Conservation (phyloP, 2,329 filamentous ascomycete species). For the Penicillium aurantiogriseum region DNA sequence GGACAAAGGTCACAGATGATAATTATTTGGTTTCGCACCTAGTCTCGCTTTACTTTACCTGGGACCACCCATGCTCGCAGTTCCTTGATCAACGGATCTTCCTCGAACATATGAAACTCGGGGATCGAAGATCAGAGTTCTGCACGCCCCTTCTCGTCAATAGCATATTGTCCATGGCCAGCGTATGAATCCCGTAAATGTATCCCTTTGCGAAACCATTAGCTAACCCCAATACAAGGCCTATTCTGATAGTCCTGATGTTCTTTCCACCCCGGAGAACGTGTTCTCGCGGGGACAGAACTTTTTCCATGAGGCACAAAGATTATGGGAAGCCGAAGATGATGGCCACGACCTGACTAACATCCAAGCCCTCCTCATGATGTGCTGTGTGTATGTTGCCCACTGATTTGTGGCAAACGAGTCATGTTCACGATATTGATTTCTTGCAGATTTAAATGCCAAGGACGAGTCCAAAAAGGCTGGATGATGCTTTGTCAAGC, state of each 20-base stretch:
- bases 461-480: constrained; percentile 26
- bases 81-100: constrained; percentile 77
- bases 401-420: not conserved
- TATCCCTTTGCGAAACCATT: not conserved
- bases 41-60: constrained; percentile 89
- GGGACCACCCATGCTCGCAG: constrained; percentile 85
- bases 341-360: constrained; percentile 34
- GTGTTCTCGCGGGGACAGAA: constrained; percentile 31
- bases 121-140: constrained; percentile 58
- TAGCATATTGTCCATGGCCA: constrained; percentile 67
- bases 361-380: constrained; percentile 37
- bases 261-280: constrained; percentile 29
- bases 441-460: constrained; percentile 26
- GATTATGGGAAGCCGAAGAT: constrained; percentile 37
- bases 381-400: constrained; percentile 34
- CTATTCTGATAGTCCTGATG: constrained; percentile 38
- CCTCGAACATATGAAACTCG: constrained; percentile 50
- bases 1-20: constrained; percentile 79
- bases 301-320: constrained; percentile 39
- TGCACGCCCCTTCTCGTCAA: constrained; percentile 85
- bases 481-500: constrained; percentile 37
- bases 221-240: constrained; percentile 31
- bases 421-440: constrained; percentile 17
- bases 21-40: constrained; percentile 73
- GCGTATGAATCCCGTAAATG: constrained; percentile 27